Conservation (phyloP, 2,329 filamentous ascomycete genomes). For the Aureobasidium lini region DNA sequence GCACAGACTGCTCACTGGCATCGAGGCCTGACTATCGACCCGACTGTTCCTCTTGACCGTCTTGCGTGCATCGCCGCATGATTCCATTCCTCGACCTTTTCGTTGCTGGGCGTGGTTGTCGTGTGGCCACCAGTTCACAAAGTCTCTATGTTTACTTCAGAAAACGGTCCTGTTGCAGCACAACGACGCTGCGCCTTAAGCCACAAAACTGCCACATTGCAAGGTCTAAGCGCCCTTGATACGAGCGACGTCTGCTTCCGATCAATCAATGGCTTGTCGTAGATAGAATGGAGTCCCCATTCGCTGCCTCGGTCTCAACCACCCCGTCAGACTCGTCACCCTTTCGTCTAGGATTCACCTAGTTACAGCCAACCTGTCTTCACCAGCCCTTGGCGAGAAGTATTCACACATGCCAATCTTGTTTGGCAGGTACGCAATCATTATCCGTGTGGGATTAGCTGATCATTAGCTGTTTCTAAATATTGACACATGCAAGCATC, state of each 20-base stretch:
- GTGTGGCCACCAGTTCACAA: background rate
- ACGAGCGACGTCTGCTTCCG: conserved; percentile 7
- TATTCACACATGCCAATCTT: conserved; percentile 2
- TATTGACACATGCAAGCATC: conserved; percentile 1
- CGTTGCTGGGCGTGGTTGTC: background rate
- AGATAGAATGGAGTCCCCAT: conserved; percentile 1
- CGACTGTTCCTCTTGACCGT: background rate
- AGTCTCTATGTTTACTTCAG: background rate
- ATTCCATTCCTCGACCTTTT: background rate
- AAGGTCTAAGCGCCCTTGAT: conserved; percentile 6
- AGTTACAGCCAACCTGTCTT: background rate
- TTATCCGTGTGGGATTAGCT: conserved; percentile 3
- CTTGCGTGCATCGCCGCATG: background rate
- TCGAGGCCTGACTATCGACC: conserved; percentile 3
- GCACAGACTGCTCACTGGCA: background rate
- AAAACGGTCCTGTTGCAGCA: background rate
- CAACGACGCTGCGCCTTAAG: conserved; percentile 6
- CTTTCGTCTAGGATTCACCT: background rate
- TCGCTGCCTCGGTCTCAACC: background rate
- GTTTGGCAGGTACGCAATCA: conserved; percentile 7
- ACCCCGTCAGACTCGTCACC: background rate
- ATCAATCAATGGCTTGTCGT: background rate
- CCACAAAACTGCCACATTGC: conserved; percentile 3
- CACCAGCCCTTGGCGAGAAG: background rate
- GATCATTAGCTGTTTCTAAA: conserved; percentile 10